Conservation (phyloP, 1,284 basidiomycete genomes). For the Boletus hoseneyae region DNA sequence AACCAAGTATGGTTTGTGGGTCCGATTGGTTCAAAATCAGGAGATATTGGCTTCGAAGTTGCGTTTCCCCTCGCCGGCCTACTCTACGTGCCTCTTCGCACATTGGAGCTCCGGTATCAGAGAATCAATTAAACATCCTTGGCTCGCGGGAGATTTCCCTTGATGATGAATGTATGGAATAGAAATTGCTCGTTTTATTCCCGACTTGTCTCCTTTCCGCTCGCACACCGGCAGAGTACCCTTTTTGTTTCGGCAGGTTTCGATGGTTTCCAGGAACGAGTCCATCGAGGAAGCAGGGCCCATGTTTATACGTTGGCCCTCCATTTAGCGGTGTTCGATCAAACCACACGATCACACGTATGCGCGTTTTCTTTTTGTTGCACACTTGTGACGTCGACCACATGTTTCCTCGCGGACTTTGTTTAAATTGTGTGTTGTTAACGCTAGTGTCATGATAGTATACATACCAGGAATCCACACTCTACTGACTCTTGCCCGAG, state of each 20-base stretch:
- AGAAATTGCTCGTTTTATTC: constrained; percentile 5
- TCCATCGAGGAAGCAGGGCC: constrained; percentile 7
- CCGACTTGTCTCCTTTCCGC: neutral
- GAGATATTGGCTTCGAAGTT: constrained; percentile 77
- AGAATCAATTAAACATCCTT: constrained; percentile 19
- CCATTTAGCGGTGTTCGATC: constrained; percentile 1
- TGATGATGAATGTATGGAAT: constrained; percentile 9
- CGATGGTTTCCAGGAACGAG: constrained; percentile 23
- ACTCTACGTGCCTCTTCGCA: constrained; percentile 58
- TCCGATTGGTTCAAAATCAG: constrained; percentile 64
- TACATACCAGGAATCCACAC: neutral
- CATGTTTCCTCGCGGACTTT: neutral
- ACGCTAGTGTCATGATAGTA: constrained; percentile 2
- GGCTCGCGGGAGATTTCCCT: neutral
- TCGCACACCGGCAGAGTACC: neutral
- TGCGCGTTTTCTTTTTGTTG: neutral
- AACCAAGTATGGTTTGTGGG: constrained; percentile 71
- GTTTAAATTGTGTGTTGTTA: constrained; percentile 14
- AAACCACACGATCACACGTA: constrained; percentile 4
- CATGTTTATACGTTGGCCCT: neutral
- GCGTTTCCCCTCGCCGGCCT: constrained; percentile 54
- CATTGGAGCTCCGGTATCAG: constrained; percentile 39
- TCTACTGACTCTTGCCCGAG: no score
- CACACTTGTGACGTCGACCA: neutral
- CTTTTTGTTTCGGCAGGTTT: constrained; percentile 12